phyloP scores from a whole-genome alignment of 202 grass and related monocot genomes.

The Dendrocalamus latiflorus region DNA sequence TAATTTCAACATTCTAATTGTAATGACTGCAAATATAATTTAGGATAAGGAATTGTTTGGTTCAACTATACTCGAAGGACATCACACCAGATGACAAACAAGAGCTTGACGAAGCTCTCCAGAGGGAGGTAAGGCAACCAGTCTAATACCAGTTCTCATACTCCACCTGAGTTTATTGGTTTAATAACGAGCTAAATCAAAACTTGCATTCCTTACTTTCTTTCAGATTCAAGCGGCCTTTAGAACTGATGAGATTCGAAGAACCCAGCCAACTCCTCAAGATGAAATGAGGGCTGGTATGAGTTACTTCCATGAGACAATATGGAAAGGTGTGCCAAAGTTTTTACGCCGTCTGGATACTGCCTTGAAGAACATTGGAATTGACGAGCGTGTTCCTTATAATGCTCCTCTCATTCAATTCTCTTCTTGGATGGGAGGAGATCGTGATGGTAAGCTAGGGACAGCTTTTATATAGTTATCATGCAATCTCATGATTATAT shows the following conservation, averaged over 20 bases:
- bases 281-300: constrained; percentile 94
- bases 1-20: background rate
- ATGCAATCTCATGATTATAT: too few species aligned
- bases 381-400: constrained; percentile 75
- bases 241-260: constrained; percentile 80
- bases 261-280: constrained; percentile 70
- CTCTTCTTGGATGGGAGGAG: constrained; percentile 94
- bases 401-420: constrained; percentile 72
- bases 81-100: constrained; percentile 95
- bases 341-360: constrained; percentile 86
- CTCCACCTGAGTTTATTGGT: background rate
- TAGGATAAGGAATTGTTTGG: constrained; percentile 87
- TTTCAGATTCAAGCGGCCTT: constrained; percentile 89
- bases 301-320: constrained; percentile 91
- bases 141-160: background rate
- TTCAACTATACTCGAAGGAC: constrained; percentile 77
- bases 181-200: background rate
- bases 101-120: too few species aligned
- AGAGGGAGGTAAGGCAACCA: constrained; percentile 65
- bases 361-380: constrained; percentile 75
- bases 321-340: constrained; percentile 92
- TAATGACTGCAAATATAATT: constrained; percentile 12
- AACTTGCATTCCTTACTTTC: background rate
- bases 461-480: too few species aligned
- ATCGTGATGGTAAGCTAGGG: constrained; percentile 62